Evolutionary conservation across 768 basidiomycete species (phyloP).

Genomic region (Gymnopilus dilepis): DNA sequence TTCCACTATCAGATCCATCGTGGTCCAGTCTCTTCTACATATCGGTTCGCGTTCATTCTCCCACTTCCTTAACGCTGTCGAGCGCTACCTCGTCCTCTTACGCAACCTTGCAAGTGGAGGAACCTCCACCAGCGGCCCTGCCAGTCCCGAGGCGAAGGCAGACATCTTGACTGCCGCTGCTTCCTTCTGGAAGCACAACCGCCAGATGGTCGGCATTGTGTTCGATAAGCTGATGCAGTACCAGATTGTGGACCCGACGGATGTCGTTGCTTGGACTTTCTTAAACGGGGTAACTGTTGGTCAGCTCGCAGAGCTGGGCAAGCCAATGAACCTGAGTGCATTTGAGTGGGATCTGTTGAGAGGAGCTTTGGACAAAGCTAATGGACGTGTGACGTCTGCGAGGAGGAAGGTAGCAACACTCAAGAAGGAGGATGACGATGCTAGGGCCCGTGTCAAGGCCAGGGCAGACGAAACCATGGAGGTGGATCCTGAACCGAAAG

Average conservation of each 20-base stretch:
- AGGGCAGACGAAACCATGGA: conserved; percentile 67
- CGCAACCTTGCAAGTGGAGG: conserved; percentile 64
- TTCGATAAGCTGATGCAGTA: conserved; percentile 99
- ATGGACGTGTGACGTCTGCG: conserved; percentile 83
- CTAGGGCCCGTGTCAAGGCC: conserved; percentile 75
- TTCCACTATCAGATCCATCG: conserved; percentile 71
- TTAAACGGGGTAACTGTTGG: conserved; percentile 52
- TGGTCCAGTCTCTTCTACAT: conserved; percentile 86
- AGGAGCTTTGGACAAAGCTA: conserved; percentile 87
- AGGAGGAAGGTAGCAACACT: conserved; percentile 73
- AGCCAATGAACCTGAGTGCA: conserved; percentile 52
- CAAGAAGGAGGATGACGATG: conserved; percentile 90
- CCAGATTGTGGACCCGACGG: conserved; percentile 93
- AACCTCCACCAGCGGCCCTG: conserved; percentile 39
- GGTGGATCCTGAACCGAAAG: conserved; percentile 68
- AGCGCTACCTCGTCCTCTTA: conserved; percentile 85
- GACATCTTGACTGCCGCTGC: conserved; percentile 76
- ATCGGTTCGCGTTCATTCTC: conserved; percentile 97
- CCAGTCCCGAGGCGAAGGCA: conserved; percentile 61
- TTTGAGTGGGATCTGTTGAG: conserved; percentile 89
- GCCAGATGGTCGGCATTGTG: conserved; percentile 90
- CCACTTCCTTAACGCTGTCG: conserved; percentile 96
- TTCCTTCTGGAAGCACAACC: conserved; percentile 82
- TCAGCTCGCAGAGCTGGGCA: conserved; percentile 41
- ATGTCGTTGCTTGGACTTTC: conserved; percentile 90